Conservation (phyloP, 345 rosid genomes). For the Murraya koenigii region DNA sequence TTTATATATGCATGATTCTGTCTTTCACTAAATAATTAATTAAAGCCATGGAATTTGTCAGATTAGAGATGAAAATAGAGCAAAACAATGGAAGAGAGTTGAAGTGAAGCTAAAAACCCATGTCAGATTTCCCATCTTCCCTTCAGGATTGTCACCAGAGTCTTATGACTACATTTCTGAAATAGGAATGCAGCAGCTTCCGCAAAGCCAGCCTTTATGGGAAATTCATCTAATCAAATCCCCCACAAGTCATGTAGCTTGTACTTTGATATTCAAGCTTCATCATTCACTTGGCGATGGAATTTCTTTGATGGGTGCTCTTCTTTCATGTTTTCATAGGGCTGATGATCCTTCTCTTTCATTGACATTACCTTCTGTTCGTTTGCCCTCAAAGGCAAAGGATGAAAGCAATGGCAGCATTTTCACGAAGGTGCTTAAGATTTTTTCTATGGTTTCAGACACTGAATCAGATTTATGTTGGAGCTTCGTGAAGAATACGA, state of each 20-base stretch:
- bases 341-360: constrained; percentile 50
- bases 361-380: constrained; percentile 34
- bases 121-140: constrained; percentile 27
- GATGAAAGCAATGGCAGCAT: not conserved
- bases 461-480: constrained; percentile 33
- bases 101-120: constrained; percentile 34
- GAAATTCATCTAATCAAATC: constrained; percentile 44
- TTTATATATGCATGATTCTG: not conserved
- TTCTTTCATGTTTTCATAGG: constrained; percentile 51
- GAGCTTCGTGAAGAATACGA: constrained; percentile 37
- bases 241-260: constrained; percentile 37
- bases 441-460: constrained; percentile 11
- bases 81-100: constrained; percentile 34
- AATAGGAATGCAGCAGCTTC: constrained; percentile 24
- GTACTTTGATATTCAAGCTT: constrained; percentile 38
- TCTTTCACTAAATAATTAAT: too few species aligned
- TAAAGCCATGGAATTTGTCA: constrained; percentile 4
- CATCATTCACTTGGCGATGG: constrained; percentile 64
- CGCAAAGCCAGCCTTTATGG: constrained; percentile 44
- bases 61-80: constrained; percentile 30
- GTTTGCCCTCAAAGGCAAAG: not conserved
- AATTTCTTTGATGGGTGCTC: constrained; percentile 45
- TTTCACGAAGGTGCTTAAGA: not conserved
- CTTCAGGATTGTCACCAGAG: constrained; percentile 26
- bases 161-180: constrained; percentile 41